Percentiles rank a stretch among this genome's conserved stretches.
phyloP scores from a whole-genome alignment of 495 filamentous ascomycete genomes.

The Aspergillus funiculosus region DNA sequence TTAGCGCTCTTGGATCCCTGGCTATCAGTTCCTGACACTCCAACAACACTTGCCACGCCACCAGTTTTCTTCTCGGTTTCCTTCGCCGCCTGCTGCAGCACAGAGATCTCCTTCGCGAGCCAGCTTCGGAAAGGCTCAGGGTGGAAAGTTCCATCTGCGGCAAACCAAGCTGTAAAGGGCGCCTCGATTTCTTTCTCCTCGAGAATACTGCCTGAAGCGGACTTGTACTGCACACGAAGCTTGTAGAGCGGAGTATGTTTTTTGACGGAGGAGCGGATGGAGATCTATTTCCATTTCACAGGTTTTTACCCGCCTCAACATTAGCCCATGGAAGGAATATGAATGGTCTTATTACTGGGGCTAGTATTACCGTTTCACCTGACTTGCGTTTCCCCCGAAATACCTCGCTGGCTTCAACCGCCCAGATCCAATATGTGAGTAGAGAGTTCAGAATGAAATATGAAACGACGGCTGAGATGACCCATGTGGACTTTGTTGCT shows the following conservation, averaged over 20 bases:
- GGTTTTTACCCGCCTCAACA: no score
- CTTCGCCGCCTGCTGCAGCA: slow-evolving; percentile 63
- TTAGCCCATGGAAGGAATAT: no score
- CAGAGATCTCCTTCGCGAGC: slow-evolving; percentile 62
- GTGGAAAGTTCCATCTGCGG: slow-evolving; percentile 72
- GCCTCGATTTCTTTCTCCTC: slow-evolving; percentile 52
- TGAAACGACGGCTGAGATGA: slow-evolving; percentile 61
- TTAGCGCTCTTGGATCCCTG: slow-evolving; percentile 6
- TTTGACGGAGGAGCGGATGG: slow-evolving; percentile 58
- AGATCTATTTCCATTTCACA: slow-evolving; percentile 45
- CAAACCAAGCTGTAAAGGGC: slow-evolving; percentile 84
- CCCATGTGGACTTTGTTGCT: slow-evolving; percentile 65
- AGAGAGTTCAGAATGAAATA: slow-evolving; percentile 77
- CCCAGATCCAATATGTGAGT: slow-evolving; percentile 82
- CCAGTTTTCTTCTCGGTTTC: slow-evolving; percentile 44
- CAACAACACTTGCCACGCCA: slow-evolving; percentile 17
- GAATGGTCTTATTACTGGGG: no score
- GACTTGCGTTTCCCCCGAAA: slow-evolving; percentile 63
- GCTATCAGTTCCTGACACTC: slow-evolving; percentile 6
- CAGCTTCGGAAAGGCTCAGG: slow-evolving; percentile 77
- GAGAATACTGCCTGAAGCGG: slow-evolving; percentile 38
- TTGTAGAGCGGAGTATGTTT: slow-evolving; percentile 78
- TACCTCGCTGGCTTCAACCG: slow-evolving; percentile 72
- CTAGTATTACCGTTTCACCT: slow-evolving; percentile 52
- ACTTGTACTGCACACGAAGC: slow-evolving; percentile 55